Evolutionary conservation across 345 rosid genomes (phyloP), one percentile per base, ranked within the genome.

Genomic region (Citrus reticulata): DNA sequence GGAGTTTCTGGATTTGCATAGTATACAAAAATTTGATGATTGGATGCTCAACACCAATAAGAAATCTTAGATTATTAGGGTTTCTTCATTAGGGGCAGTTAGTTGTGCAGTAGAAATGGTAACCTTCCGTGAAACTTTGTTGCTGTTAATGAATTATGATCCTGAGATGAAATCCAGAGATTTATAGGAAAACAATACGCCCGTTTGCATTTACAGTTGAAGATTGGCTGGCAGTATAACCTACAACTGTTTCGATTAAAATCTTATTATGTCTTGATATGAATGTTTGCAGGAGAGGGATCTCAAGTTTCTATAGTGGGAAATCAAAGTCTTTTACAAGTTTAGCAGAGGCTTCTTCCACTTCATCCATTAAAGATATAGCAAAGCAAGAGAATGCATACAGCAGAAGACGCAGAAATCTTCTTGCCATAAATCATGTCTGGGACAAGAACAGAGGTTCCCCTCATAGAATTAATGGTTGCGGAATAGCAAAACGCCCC

Each of bases 321-420:
- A 96, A 94, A 83, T 94, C 99, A 0, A 94, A 88, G 84, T 93
- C 97, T 0, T 96, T 86, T 70, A 88, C 98, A 1, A 93, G 85
- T 76, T 70, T 96, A 61, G 86, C 82, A 0, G 90, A 82, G 3
- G 90, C 89, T 1, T 81, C 93, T 4, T 73, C 92, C 39, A 79
- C 88, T 77, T 78, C 89, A 9, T 83, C 91, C 9, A 83, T 85
- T 32, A 90, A 83, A 81, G 98, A 93, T 35, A 85, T 92, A 9
- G 89, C 86, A 3, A 96, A 96, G 78, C 94, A 92, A 1, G 99
- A 96, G 76, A 93, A 91, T 76, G 89, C 89, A 0, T 90, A 85
- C 83, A 71, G 84, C 46, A 84, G 91, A n/a, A 79, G 79, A 4
- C 76, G 98, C 9, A 81, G 92, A 70, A 96, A 93, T 68, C 83